Evolutionary conservation across 129 eudicot genomes (phyloP).

Genomic region (Pulicaria dysenterica): DNA sequence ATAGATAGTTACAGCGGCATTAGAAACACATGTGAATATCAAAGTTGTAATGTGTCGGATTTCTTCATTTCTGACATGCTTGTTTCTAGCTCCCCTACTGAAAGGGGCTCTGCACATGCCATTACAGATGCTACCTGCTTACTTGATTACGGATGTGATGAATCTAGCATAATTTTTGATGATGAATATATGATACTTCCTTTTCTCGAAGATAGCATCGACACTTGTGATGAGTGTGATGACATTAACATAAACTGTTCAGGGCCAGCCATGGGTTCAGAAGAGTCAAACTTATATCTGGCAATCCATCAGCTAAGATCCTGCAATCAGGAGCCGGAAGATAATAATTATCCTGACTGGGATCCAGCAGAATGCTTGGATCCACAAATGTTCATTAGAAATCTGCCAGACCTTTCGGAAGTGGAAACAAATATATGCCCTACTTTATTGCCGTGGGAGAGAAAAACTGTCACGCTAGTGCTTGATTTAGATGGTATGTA

Average conservation of each 20-base stretch:
- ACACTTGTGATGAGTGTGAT: slow-evolving; percentile 44
- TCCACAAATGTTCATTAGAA: slow-evolving; percentile 75
- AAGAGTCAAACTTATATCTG: slow-evolving; percentile 64
- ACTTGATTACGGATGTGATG: slow-evolving; percentile 69
- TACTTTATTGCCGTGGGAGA: slow-evolving; percentile 32
- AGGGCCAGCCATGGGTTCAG: slow-evolving; percentile 46
- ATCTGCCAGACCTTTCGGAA: slow-evolving; percentile 66
- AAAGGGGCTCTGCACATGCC: slow-evolving; percentile 40
- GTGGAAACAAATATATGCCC: slow-evolving; percentile 45
- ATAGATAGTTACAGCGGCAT: slow-evolving; percentile 34
- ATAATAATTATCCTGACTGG: slow-evolving; percentile 47
- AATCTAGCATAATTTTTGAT: slow-evolving; percentile 55
- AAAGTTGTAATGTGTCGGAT: slow-evolving; percentile 78
- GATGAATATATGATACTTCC: slow-evolving; percentile 70
- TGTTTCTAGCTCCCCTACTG: slow-evolving; percentile 59
- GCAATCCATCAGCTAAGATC: slow-evolving; percentile 75
- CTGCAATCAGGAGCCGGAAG: slow-evolving; percentile 56
- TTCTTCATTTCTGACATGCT: slow-evolving; percentile 84
- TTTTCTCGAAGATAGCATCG: slow-evolving; percentile 62
- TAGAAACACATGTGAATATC: slow-evolving; percentile 59
- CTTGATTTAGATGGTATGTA: slow-evolving; percentile 93
- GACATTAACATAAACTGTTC: slow-evolving; percentile 42
- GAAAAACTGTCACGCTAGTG: slow-evolving; percentile 72
- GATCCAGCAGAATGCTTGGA: slow-evolving; percentile 78
- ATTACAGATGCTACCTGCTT: slow-evolving; percentile 38